Conservation (phyloP, 768 basidiomycete genomes). For the Ramaria sp. region DNA sequence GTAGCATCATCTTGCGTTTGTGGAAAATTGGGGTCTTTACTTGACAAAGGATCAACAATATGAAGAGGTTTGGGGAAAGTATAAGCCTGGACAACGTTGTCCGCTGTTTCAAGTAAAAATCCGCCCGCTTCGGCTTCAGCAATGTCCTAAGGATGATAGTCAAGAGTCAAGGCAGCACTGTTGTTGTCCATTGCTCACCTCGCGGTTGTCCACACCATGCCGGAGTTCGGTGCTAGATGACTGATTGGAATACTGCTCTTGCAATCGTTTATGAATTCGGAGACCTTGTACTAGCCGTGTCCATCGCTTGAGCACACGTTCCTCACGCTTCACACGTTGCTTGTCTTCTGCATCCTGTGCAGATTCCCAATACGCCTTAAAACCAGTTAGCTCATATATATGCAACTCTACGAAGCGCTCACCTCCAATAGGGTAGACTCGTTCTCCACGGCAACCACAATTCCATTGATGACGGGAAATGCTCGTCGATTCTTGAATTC, state of each 20-base stretch:
- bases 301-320: conserved; percentile 82
- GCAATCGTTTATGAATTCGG: conserved; percentile 72
- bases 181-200: background rate
- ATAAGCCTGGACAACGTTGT: conserved; percentile 65
- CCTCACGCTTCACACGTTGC: conserved; percentile 63
- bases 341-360: conserved; percentile 71
- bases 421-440: conserved; percentile 70
- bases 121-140: conserved; percentile 31
- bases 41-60: background rate
- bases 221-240: background rate
- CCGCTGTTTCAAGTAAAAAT: conserved; percentile 52
- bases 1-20: background rate
- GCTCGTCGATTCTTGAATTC: conserved; percentile 93
- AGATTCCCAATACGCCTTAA: conserved; percentile 77
- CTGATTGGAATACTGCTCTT: conserved; percentile 51
- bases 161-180: background rate
- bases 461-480: conserved; percentile 71
- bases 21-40: background rate
- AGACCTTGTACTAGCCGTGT: conserved; percentile 78
- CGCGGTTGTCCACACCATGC: conserved; percentile 1
- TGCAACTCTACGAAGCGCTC: conserved; percentile 14
- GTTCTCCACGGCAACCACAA: conserved; percentile 79
- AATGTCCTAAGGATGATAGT: background rate
- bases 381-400: background rate
- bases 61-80: conserved; percentile 44